Conservation (phyloP, 768 basidiomycete species). For the Leccinum subgranulosum region DNA sequence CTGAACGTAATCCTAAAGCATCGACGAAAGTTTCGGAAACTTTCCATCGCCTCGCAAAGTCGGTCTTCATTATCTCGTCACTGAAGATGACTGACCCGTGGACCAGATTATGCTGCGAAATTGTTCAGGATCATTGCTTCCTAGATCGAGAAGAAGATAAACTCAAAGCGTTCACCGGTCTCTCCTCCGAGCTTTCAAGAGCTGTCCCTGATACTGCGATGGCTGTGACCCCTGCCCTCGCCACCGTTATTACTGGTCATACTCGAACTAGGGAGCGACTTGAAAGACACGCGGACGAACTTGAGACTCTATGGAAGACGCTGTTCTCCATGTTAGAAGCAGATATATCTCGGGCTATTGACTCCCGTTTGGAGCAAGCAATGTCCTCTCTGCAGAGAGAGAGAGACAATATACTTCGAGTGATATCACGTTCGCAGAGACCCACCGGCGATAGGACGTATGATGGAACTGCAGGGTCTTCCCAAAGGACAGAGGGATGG, state of each 20-base stretch:
- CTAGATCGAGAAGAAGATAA: constrained; percentile 46
- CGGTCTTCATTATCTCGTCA: constrained; percentile 10
- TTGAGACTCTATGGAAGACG: constrained; percentile 46
- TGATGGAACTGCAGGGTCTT: constrained; percentile 8
- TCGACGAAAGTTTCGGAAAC: constrained; percentile 22
- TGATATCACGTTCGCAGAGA: constrained; percentile 20
- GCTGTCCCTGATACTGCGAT: constrained; percentile 41
- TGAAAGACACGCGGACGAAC: constrained; percentile 37
- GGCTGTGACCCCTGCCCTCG: constrained; percentile 44
- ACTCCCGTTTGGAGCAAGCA: constrained; percentile 30
- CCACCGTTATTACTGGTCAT: constrained; percentile 42
- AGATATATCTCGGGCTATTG: constrained; percentile 40
- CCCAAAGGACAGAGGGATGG: constrained; percentile 11
- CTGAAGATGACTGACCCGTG: constrained; percentile 10
- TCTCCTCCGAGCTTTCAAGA: constrained; percentile 46
- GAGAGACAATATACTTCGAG: constrained; percentile 22
- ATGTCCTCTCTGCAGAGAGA: constrained; percentile 34
- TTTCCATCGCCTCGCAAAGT: constrained; percentile 41
- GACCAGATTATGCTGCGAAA: constrained; percentile 43
- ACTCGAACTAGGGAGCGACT: constrained; percentile 41
- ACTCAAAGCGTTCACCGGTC: constrained; percentile 45
- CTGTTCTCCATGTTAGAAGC: constrained; percentile 40
- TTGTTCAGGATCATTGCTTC: constrained; percentile 41
- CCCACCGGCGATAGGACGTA: neutral
- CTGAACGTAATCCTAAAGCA: constrained; percentile 5